These are phyloP conservation scores for Bocquillonia castaneifolia DNA, from an alignment of 441 rosid genomes.

Conservation along the genomic window DNA sequence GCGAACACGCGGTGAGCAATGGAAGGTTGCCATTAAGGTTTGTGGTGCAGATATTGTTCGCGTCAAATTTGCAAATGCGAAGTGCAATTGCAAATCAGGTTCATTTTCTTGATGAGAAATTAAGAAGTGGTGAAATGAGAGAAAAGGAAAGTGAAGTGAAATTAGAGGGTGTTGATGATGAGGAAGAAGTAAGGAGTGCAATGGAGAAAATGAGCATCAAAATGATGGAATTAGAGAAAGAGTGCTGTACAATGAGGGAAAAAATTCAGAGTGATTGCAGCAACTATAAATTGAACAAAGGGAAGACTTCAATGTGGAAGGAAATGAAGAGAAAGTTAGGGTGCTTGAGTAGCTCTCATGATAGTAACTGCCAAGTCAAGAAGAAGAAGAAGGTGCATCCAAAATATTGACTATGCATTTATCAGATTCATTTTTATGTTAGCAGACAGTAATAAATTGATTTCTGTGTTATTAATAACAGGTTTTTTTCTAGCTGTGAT, in stretches of 20 bases:
- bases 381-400: constrained; percentile 65
- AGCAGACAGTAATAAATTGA: not conserved
- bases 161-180: constrained; percentile 7
- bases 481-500: too few relatives aligned
- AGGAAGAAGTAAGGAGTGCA: constrained; percentile 38
- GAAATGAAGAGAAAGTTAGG: constrained; percentile 84
- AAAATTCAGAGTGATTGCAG: not conserved
- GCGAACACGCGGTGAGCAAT: constrained; percentile 65
- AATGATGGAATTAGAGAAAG: constrained; percentile 21
- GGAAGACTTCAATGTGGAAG: constrained; percentile 40
- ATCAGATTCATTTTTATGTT: not conserved
- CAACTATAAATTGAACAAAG: not conserved
- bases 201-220: constrained; percentile 27
- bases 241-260: not conserved
- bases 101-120: constrained; percentile 24
- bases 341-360: constrained; percentile 42
- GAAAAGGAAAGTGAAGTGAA: constrained; percentile 27
- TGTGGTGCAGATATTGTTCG: constrained; percentile 50
- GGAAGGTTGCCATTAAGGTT: constrained; percentile 66
- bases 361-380: constrained; percentile 48
- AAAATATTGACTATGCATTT: constrained; percentile 9
- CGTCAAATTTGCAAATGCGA: constrained; percentile 55
- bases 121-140: constrained; percentile 26
- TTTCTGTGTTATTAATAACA: too few relatives aligned
- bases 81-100: constrained; percentile 33